Base-by-base conservation (phyloP, 2,329 filamentous ascomycete species). In the Didymosphaeria variabile region DNA sequence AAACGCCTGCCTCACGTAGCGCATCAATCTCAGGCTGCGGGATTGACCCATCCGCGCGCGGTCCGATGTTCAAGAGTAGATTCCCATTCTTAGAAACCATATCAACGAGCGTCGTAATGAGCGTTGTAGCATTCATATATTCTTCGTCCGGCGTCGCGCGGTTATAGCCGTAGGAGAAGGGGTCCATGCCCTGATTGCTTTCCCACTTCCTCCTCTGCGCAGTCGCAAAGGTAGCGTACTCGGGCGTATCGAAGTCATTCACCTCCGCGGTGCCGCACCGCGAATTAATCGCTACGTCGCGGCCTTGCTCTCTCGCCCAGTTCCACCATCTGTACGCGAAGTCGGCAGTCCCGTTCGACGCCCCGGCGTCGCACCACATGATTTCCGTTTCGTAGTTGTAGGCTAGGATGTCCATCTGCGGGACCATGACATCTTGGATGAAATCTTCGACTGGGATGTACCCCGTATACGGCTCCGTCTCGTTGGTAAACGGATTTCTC, bases 151-250 rank as follows among this genome's bases (percentile, higher is more conserved):
- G 78, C 0, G 86, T 89, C 1, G 85, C 85, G 8, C 82, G 78
- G 69, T 89, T 88, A 74, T 85, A 88, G 4, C 86, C 86, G 66
- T 88, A 88, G 62, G 78, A 82, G 67, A 80, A 88, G 0, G 86
- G 86, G 65, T 88, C 86, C 84, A 89, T 86, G 42, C 86, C 86
- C 19, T 38, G 42, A 19, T 55, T 55, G 32, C 53, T 55, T 74
- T 88, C 87, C 86, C 86, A 89, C 71, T 88, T 88, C 29, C 84
- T 79, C 31, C 77, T 70, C 70, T 86, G 84, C 9, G 83, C 80
- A 3, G 81, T 79, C 2, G 79, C 74, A 68, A 84, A 86, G 7
- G 79, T 79, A 29, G 79, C 76, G 69, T 88, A 89, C 70, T 88
- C 86, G 0, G 86, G 86, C 0, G 86, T 88, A 69, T 88, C 86